A percentile compares a stretch with the other conserved stretches of the same genome.
Evolutionary conservation across 129 eudicot species (phyloP).

Genomic region (Arctium lappa): DNA sequence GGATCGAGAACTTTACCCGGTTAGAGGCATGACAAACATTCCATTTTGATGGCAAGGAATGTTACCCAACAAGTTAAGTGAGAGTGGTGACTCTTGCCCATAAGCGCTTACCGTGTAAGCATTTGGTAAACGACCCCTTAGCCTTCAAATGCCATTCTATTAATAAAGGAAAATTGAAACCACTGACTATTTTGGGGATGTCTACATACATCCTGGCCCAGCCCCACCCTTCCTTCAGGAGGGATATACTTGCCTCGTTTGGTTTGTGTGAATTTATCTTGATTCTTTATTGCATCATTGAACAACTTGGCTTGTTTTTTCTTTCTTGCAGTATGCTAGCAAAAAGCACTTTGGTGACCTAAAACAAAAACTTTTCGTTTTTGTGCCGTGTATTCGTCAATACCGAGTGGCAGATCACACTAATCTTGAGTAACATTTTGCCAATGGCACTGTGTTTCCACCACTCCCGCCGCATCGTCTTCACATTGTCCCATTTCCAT

Average conservation of each 20-base stretch:
- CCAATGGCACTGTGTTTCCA: slow-evolving; percentile 16
- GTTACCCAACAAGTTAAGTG: too few species aligned
- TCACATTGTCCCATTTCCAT: not conserved
- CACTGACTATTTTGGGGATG: too few species aligned
- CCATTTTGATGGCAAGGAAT: too few species aligned
- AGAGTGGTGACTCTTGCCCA: too few species aligned
- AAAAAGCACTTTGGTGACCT: not conserved
- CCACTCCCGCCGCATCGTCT: not conserved
- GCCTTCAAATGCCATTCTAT: too few species aligned
- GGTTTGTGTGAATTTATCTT: not conserved
- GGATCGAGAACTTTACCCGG: too few species aligned
- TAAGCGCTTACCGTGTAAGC: too few species aligned
- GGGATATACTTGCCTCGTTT: not conserved
- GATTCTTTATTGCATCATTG: not conserved
- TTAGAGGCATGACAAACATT: too few species aligned
- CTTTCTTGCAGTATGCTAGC: not conserved
- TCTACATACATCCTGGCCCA: not conserved
- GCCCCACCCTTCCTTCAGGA: not conserved
- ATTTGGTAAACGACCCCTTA: too few species aligned
- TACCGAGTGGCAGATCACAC: not conserved
- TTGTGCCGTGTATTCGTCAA: not conserved
- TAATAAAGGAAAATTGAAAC: too few species aligned
- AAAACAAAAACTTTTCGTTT: not conserved
- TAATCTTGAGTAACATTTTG: not conserved
- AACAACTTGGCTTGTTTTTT: not conserved